These are phyloP conservation scores for Jatropha curcas DNA, from an alignment of 345 rosid species.

Conservation along the genomic window DNA sequence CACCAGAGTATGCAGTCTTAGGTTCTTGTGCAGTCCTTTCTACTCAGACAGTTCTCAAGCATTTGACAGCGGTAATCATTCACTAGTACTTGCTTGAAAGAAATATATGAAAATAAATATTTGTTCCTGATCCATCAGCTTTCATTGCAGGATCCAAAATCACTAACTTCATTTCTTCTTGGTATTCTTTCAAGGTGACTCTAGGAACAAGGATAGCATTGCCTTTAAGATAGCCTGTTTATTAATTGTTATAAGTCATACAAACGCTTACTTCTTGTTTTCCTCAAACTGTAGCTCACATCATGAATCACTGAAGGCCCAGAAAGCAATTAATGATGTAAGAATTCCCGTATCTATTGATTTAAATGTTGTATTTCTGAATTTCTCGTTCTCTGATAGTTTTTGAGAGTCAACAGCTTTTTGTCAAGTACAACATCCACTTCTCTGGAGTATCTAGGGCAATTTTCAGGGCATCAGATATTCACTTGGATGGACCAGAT, in stretches of 20 bases:
- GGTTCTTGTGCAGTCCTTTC: conserved; percentile 95
- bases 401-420: conserved; percentile 61
- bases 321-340: conserved; percentile 95
- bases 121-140: conserved; percentile 34
- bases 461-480: conserved; percentile 62
- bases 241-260: not conserved
- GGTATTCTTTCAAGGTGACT: conserved; percentile 89
- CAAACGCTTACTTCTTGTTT: conserved; percentile 5
- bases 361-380: conserved; percentile 7
- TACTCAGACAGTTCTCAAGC: conserved; percentile 90
- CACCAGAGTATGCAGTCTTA: conserved; percentile 76
- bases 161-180: conserved; percentile 75
- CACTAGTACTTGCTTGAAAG: conserved; percentile 23
- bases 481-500: conserved; percentile 60
- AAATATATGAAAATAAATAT: conserved; percentile 18
- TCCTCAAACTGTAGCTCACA: conserved; percentile 68
- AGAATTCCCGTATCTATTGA: conserved; percentile 24
- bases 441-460: conserved; percentile 85
- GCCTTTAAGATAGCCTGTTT: not conserved
- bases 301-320: conserved; percentile 90
- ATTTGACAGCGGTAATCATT: conserved; percentile 75
- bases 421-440: conserved; percentile 96
- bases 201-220: not conserved
- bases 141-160: conserved; percentile 71
- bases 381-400: conserved; percentile 16